These are phyloP conservation scores for Macadamia tetraphylla DNA, from an alignment of 164 flowering plant genomes.

Conservation along the genomic window DNA sequence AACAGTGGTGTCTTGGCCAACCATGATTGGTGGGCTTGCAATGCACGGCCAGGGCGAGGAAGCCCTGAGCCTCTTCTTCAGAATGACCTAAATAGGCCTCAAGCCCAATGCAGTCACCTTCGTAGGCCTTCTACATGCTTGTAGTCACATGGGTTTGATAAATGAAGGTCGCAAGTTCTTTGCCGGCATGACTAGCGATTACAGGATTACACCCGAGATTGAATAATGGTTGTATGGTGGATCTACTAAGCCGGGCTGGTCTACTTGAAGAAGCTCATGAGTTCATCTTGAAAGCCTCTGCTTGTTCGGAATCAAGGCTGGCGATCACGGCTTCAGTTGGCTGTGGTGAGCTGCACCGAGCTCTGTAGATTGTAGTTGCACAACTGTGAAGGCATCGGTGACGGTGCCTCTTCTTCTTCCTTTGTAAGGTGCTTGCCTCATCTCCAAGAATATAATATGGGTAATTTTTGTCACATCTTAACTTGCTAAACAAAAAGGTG, in stretches of 20 bases:
- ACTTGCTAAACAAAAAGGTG: too few relatives aligned
- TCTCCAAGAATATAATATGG: slow-evolving; percentile 29
- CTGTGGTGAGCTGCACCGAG: slow-evolving; percentile 59
- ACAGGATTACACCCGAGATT: slow-evolving; percentile 37
- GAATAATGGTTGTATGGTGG: slow-evolving; percentile 74
- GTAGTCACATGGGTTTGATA: slow-evolving; percentile 60
- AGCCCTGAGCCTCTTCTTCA: slow-evolving; percentile 33
- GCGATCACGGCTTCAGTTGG: slow-evolving; percentile 49
- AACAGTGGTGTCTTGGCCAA: slow-evolving; percentile 73
- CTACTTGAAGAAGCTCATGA: slow-evolving; percentile 52
- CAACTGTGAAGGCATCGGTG: slow-evolving; percentile 58
- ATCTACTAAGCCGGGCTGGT: slow-evolving; percentile 61
- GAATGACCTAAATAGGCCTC: slow-evolving; percentile 37
- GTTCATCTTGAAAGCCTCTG: slow-evolving; percentile 43
- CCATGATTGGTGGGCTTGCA: slow-evolving; percentile 71
- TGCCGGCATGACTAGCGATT: slow-evolving; percentile 44
- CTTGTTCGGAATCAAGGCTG: slow-evolving; percentile 41
- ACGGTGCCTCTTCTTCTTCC: slow-evolving; percentile 29
- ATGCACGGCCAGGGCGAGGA: slow-evolving; percentile 51
- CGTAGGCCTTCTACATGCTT: slow-evolving; percentile 54
- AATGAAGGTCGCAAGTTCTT: slow-evolving; percentile 42
- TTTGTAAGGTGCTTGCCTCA: slow-evolving; percentile 27
- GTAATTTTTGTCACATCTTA: too few relatives aligned
- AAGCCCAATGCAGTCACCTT: slow-evolving; percentile 56
- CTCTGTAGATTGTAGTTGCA: slow-evolving; percentile 38